Conservation (phyloP, 345 rosid species). For the Physaria fendleri region DNA sequence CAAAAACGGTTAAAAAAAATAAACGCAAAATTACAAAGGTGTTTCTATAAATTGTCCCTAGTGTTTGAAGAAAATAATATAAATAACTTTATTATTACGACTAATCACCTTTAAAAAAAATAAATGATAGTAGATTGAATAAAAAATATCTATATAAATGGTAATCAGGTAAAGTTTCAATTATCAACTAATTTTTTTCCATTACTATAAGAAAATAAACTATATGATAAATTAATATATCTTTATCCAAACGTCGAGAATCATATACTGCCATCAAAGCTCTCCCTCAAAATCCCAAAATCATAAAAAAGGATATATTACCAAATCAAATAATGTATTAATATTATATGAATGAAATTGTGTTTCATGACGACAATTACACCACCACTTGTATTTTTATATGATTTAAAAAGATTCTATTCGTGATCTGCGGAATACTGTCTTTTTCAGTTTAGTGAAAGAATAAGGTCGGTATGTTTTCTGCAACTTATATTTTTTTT, state of each 20-base stretch:
- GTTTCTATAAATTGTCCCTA: background rate
- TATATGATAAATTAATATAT: no score
- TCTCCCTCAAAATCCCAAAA: no score
- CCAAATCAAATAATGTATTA: background rate
- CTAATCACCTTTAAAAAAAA: background rate
- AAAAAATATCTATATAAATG: background rate
- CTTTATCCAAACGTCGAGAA: no score
- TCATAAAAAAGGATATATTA: slow-evolving; percentile 5
- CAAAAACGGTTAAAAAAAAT: background rate
- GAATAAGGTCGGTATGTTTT: background rate
- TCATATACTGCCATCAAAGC: no score
- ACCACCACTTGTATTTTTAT: background rate
- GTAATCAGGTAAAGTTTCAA: background rate
- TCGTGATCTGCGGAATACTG: slow-evolving; percentile 4
- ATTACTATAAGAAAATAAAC: no score
- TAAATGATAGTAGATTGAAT: background rate
- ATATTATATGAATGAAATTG: slow-evolving; percentile 7
- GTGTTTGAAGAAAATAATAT: background rate
- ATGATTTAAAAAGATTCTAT: background rate
- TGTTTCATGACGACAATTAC: slow-evolving; percentile 11
- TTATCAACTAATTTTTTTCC: no score
- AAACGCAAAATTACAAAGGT: background rate
- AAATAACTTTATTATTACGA: background rate
- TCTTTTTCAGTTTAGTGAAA: background rate
- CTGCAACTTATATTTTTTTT: background rate